Percentiles rank a stretch among this genome's conserved stretches.
Evolutionary conservation across 2,329 filamentous ascomycete species (phyloP).

Genomic region (Colletotrichum sojae): DNA sequence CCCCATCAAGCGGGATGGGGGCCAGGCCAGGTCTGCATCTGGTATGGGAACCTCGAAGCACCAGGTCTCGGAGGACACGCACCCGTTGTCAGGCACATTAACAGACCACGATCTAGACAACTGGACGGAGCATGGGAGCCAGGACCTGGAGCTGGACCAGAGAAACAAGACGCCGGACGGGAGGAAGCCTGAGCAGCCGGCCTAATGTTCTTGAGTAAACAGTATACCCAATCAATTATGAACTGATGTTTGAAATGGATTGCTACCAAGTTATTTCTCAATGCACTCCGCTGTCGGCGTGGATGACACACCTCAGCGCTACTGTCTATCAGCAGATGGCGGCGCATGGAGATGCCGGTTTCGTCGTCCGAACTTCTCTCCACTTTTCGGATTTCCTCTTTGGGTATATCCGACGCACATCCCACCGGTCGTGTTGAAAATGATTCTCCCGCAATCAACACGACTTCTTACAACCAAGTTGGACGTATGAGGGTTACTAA

Average conservation of each 20-base stretch:
- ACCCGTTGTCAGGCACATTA: neutral
- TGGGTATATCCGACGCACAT: neutral
- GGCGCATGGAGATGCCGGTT: neutral
- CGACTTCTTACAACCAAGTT: no score
- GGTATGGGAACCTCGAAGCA: conserved; percentile 6
- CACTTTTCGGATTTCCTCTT: neutral
- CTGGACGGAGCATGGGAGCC: neutral
- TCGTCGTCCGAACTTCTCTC: neutral
- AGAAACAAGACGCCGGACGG: neutral
- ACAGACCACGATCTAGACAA: neutral
- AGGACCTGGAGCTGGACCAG: neutral
- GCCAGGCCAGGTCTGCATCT: neutral
- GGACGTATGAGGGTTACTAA: no score
- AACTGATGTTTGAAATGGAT: neutral
- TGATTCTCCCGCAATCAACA: neutral
- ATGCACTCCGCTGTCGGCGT: neutral
- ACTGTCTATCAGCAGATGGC: neutral
- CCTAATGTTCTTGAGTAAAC: neutral
- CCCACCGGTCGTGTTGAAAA: neutral
- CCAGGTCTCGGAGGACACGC: neutral
- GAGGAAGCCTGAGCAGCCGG: neutral
- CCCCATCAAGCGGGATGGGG: neutral
- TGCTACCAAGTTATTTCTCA: neutral
- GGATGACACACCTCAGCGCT: neutral
- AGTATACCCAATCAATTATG: no score